These are phyloP conservation scores for Hypomontagnella monticulosa DNA, from an alignment of 495 filamentous ascomycete species.

Conservation along the genomic window DNA sequence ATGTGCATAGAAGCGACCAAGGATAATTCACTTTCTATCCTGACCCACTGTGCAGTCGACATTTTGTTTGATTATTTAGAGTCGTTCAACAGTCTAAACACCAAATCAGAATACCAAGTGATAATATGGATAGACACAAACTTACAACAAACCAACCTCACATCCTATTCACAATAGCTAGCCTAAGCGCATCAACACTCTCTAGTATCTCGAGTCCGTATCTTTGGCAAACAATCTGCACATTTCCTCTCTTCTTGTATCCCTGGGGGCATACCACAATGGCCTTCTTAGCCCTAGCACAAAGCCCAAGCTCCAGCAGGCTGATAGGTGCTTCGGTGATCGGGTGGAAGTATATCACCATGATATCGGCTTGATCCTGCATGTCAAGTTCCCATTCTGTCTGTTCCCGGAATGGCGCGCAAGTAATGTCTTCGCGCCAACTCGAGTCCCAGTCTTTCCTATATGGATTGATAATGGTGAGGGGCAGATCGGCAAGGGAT, in stretches of 20 bases:
- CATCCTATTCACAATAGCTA: constrained; percentile 40
- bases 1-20: no score
- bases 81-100: no score
- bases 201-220: constrained; percentile 53
- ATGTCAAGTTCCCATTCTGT: constrained; percentile 68
- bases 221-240: constrained; percentile 61
- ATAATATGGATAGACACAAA: not conserved
- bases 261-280: constrained; percentile 62
- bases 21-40: no score
- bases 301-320: constrained; percentile 64
- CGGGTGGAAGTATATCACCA: constrained; percentile 65
- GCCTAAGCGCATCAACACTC: constrained; percentile 43
- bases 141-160: not conserved
- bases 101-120: constrained; percentile 2
- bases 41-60: no score
- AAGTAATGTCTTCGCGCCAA: constrained; percentile 58
- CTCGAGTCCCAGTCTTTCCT: constrained; percentile 64
- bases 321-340: constrained; percentile 58
- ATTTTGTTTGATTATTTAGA: no score
- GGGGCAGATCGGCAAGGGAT: constrained; percentile 51
- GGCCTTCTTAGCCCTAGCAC: constrained; percentile 54
- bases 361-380: constrained; percentile 60
- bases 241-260: constrained; percentile 66
- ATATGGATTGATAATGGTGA: constrained; percentile 69
- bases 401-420: constrained; percentile 59